These are phyloP conservation scores for Teratosphaeriaceae sp. DNA, from an alignment of 2,329 filamentous ascomycete genomes.

Conservation along the genomic window DNA sequence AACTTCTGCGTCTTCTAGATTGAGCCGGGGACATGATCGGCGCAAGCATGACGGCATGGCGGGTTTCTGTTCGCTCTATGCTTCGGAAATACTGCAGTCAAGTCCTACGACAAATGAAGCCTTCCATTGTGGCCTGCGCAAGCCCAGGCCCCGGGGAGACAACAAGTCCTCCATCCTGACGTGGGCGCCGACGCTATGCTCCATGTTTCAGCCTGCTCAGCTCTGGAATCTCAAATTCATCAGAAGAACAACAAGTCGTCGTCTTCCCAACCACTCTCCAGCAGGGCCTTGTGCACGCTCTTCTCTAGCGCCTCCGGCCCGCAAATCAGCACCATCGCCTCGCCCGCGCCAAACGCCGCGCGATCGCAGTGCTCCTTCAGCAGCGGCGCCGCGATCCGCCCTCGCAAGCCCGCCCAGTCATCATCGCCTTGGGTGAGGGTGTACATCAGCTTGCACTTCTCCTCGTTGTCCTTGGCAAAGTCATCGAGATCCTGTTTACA, in stretches of 20 bases:
- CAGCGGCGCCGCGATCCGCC: slow-evolving; percentile 59
- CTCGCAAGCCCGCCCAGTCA: slow-evolving; percentile 61
- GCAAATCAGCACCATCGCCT: slow-evolving; percentile 66
- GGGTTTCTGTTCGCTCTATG: no score
- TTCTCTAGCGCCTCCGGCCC: slow-evolving; percentile 72
- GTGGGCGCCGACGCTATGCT: slow-evolving; percentile 1
- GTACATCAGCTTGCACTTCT: slow-evolving; percentile 60
- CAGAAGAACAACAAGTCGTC: slow-evolving; percentile 71
- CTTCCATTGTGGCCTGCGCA: no score
- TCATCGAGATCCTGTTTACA: slow-evolving; percentile 65
- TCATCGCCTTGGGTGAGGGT: slow-evolving; percentile 59
- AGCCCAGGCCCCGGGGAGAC: no score
- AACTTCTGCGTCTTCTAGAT: slow-evolving; percentile 14
- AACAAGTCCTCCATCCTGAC: no score
- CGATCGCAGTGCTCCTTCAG: slow-evolving; percentile 50
- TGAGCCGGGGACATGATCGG: no score
- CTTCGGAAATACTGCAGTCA: no score
- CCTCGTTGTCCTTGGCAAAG: slow-evolving; percentile 47
- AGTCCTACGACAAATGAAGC: no score
- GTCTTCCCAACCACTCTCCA: slow-evolving; percentile 62
- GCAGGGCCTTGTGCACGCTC: slow-evolving; percentile 50
- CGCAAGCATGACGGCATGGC: no score
- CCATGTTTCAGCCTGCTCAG: no score
- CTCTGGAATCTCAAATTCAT: not conserved
- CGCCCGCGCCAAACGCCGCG: slow-evolving; percentile 31